Percentiles rank a stretch among this genome's conserved stretches.
phyloP scores from a whole-genome alignment of 202 grass and related monocot genomes.

The Cymbopogon flexuosus region DNA sequence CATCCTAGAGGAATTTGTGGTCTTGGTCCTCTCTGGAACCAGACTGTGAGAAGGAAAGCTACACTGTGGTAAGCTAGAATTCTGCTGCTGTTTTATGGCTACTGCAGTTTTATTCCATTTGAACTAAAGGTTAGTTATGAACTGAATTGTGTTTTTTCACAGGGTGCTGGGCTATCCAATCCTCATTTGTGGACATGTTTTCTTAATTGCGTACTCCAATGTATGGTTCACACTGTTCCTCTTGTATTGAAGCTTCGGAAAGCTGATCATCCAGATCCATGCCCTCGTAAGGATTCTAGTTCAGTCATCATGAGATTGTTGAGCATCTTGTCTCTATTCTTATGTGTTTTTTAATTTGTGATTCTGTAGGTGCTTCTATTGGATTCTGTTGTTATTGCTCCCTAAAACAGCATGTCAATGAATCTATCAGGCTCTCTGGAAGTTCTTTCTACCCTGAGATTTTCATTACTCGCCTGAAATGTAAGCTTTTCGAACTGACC shows the following conservation, averaged over 20 bases:
- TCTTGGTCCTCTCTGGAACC: neutral
- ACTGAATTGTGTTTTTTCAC: neutral
- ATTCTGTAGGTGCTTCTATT: slow-evolving; percentile 34
- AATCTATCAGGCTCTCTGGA: slow-evolving; percentile 47
- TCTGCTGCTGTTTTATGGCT: neutral
- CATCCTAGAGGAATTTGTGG: neutral
- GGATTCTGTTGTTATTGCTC: slow-evolving; percentile 71
- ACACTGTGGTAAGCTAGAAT: slow-evolving; percentile 36
- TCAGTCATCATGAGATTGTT: neutral
- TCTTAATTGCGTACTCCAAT: slow-evolving; percentile 46
- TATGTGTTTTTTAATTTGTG: neutral
- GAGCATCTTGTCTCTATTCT: neutral
- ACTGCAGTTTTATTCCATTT: neutral
- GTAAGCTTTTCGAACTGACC: slow-evolving; percentile 43
- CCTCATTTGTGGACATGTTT: slow-evolving; percentile 35
- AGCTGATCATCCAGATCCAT: slow-evolving; percentile 30
- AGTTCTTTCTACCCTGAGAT: slow-evolving; percentile 43
- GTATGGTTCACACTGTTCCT: slow-evolving; percentile 51
- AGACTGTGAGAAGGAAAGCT: neutral
- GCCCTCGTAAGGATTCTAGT: slow-evolving; percentile 35
- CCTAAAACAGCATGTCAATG: slow-evolving; percentile 47
- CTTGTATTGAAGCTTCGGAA: slow-evolving; percentile 37
- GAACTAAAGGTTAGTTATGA: slow-evolving; percentile 7
- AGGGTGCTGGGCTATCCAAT: slow-evolving; percentile 37
- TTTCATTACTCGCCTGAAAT: slow-evolving; percentile 41